Evolutionary conservation across 345 rosid genomes (phyloP).

Genomic region (Clausena lansium): DNA sequence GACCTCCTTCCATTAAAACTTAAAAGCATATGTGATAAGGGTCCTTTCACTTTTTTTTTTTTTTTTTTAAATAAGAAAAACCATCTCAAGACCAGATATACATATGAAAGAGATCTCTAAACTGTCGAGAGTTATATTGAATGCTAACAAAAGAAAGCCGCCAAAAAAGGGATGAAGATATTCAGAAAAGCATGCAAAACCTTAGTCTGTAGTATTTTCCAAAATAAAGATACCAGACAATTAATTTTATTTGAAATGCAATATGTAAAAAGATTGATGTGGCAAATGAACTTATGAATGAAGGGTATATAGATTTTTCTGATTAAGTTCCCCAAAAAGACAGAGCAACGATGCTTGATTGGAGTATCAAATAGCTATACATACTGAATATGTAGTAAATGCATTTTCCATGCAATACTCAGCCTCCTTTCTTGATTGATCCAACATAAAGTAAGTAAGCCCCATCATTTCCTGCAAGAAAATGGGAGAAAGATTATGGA

Average conservation of each 20-base stretch:
- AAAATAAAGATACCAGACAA: background rate
- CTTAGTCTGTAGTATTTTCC: background rate
- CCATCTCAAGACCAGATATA: background rate
- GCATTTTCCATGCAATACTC: conserved; percentile 99
- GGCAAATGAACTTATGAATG: background rate
- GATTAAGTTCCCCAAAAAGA: background rate
- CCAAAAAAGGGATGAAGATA: background rate
- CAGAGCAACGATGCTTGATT: background rate
- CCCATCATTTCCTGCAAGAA: conserved; percentile 96
- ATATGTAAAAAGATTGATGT: background rate
- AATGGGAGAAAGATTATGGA: conserved; percentile 13
- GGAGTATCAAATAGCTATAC: conserved; percentile 19
- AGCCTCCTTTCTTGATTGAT: conserved; percentile 92
- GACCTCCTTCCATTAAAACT: background rate
- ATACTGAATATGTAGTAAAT: conserved; percentile 80
- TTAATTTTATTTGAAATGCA: background rate
- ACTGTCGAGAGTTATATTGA: background rate
- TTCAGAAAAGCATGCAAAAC: background rate
- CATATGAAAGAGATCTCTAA: background rate
- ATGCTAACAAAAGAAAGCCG: background rate
- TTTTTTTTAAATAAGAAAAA: no score
- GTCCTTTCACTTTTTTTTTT: background rate
- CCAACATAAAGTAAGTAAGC: conserved; percentile 83
- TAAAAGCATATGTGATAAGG: background rate
- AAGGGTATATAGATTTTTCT: background rate